Conservation (phyloP, 1,284 basidiomycete species). For the Sphagnurus paluster region DNA sequence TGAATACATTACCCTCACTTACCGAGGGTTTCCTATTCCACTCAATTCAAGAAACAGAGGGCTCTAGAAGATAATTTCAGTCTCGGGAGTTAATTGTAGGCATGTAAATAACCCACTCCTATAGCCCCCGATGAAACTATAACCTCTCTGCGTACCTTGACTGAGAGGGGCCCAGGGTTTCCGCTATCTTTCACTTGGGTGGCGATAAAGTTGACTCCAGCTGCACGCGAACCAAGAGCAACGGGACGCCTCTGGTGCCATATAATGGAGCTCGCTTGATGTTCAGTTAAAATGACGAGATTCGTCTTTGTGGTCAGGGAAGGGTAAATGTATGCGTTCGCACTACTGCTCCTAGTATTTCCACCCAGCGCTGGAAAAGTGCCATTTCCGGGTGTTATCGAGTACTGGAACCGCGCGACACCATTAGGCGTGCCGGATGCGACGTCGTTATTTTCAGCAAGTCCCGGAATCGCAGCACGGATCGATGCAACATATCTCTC, state of each 20-base stretch:
- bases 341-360: constrained; percentile 15
- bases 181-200: constrained; percentile 4
- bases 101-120: constrained; percentile 4
- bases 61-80: constrained; percentile 4
- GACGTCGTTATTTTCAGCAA: constrained; percentile 11
- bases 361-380: constrained; percentile 6
- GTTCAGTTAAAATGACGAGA: constrained; percentile 15
- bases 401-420: constrained; percentile 15
- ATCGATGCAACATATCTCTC: constrained; percentile 3
- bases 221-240: constrained; percentile 6
- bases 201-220: constrained; percentile 12
- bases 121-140: constrained; percentile 17
- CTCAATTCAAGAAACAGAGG: constrained; percentile 20
- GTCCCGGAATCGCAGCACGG: constrained; percentile 8
- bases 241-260: constrained; percentile 6
- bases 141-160: constrained; percentile 4
- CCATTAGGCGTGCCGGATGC: constrained; percentile 17
- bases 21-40: constrained; percentile 18
- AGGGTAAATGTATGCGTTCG: constrained; percentile 17
- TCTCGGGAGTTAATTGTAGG: background rate
- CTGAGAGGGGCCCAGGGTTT: background rate
- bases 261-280: constrained; percentile 13
- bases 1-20: background rate
- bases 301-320: constrained; percentile 12
- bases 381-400: constrained; percentile 16